Base-by-base conservation (phyloP, 2,329 filamentous ascomycete species). In the Aureobasidium vineae region DNA sequence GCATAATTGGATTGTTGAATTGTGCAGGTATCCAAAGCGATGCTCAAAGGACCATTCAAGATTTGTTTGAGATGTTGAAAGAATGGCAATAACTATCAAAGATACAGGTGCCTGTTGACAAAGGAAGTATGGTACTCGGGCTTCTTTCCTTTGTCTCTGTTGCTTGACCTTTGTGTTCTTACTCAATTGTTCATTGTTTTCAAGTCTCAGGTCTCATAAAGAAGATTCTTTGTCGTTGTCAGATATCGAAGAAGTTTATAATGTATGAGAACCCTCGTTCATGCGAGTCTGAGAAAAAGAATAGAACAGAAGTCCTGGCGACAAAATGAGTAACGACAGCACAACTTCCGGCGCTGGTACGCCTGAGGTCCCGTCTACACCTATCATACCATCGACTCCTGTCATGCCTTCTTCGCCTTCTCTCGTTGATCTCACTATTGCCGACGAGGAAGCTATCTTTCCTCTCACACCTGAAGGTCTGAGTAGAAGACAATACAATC, bases 261-360 rank as follows among this genome's bases (percentile, higher is more conserved):
- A 31, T 4, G 7, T 31, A 16, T 16, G 8, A n/a, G 7, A 5
- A 8, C 4, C 47, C 7, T n/a, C 15, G 7, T 23, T 7, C 5
- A 50, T 15, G 23, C 3, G 7, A 8, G 8, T 3, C 31, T 21
- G 33, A 10, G 36, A 13, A n/a, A 28, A n/a, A 26, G 10, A 36
- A 38, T 10, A 53, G 15, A 21, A 53, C 19, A 38, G 11, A 59
- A 45, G 54, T 59, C 54, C 54, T 45, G 54, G 54, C 21, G 54
- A 59, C 54, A 28, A 40, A 33, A 59, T 59, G 54, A 59, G 11
- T 33, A 11, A 33, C 26, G 8, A 59, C 26, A 45, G 54, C 40
- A 59, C 40, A 31, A 40, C 4, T n/a, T 43, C 40, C 7, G 8
- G 54, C 54, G 54, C 54, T 43, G 54, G 54, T 26, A 43, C 54